Evolutionary conservation across 441 rosid genomes (phyloP).

Genomic region (Theobroma grandiflorum): DNA sequence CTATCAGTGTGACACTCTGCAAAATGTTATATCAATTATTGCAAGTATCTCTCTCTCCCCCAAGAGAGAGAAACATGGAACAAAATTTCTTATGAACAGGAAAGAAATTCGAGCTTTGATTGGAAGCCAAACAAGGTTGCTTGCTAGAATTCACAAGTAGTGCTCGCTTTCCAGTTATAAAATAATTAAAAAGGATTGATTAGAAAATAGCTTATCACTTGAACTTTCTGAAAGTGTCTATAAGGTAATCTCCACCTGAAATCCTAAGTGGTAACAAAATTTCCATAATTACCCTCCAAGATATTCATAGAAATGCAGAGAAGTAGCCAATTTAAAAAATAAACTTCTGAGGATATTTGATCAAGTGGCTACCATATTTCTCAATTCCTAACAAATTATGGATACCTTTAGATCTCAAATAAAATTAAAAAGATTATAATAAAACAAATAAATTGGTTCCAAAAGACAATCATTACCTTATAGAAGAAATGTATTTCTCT

Average conservation of each 20-base stretch:
- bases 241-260: not conserved
- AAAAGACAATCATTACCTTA: slow-evolving; percentile 45
- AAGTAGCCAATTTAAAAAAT: not conserved
- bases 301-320: not conserved
- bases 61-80: not conserved
- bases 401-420: not conserved
- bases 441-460: not conserved
- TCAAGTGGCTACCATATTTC: not conserved
- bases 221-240: not conserved
- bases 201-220: not conserved
- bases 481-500: slow-evolving; percentile 66
- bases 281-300: not conserved
- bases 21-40: not conserved
- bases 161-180: not conserved
- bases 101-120: not conserved
- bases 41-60: not conserved
- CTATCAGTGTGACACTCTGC: too few species aligned
- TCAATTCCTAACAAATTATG: not conserved
- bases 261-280: not conserved
- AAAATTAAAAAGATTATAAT: not conserved
- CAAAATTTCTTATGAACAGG: not conserved
- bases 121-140: not conserved
- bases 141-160: not conserved
- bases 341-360: not conserved
- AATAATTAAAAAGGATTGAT: not conserved